These are phyloP conservation scores for Colletotrichum sp. DNA, from an alignment of 2,329 filamentous ascomycete genomes.

Conservation along the genomic window DNA sequence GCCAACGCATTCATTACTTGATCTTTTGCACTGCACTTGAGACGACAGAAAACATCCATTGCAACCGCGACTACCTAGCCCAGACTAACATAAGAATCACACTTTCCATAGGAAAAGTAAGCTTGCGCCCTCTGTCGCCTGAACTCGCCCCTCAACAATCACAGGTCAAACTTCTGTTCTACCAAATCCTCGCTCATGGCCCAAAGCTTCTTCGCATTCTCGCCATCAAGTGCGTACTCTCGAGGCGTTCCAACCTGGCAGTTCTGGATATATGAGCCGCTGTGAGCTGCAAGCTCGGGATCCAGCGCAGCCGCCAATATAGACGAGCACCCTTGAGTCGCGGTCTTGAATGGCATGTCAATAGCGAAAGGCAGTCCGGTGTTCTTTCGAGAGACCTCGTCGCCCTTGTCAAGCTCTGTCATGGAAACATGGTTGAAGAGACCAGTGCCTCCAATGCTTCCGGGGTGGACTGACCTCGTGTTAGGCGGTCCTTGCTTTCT, in stretches of 20 bases:
- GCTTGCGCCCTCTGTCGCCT: neutral
- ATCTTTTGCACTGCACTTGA: too few species aligned
- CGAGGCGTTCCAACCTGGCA: neutral
- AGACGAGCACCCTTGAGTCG: neutral
- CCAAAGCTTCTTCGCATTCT: neutral
- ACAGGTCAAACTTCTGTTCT: neutral
- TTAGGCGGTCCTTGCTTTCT: neutral
- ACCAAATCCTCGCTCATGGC: neutral
- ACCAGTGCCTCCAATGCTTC: neutral
- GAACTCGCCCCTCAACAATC: neutral
- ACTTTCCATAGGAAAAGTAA: neutral
- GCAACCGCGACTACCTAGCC: too few species aligned
- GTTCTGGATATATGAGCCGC: neutral
- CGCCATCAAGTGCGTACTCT: neutral
- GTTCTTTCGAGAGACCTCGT: neutral
- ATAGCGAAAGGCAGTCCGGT: neutral
- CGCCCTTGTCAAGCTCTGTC: neutral
- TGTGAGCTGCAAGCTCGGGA: neutral
- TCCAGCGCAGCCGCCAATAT: neutral
- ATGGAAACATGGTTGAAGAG: neutral
- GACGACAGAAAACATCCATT: too few species aligned
- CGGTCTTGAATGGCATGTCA: neutral
- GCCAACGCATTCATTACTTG: neutral
- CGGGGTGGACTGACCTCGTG: neutral
- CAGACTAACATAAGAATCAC: neutral